phyloP scores from a whole-genome alignment of 2,329 filamentous ascomycete species.

The Coniochaeta sp. region DNA sequence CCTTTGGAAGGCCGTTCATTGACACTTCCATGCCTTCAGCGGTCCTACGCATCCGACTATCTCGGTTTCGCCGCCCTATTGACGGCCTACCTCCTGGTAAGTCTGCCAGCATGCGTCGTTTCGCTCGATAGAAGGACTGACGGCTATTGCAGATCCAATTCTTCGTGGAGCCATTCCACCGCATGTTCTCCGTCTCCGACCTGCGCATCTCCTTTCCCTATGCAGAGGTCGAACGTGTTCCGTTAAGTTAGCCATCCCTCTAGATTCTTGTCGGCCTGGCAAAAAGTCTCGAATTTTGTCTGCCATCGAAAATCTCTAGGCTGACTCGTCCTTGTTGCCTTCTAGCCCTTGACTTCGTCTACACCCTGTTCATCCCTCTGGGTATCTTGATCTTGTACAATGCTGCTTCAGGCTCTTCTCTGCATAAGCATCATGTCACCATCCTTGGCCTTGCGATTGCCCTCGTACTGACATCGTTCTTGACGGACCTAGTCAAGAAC shows the following conservation, averaged over 20 bases:
- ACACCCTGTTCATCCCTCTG: slow-evolving; percentile 67
- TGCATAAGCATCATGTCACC: slow-evolving; percentile 79
- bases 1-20: neutral
- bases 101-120: slow-evolving; percentile 17
- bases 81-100: slow-evolving; percentile 55
- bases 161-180: slow-evolving; percentile 79
- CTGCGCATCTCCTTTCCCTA: slow-evolving; percentile 79
- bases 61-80: slow-evolving; percentile 68
- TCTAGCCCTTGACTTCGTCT: slow-evolving; percentile 66
- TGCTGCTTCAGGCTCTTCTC: slow-evolving; percentile 48
- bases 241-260: slow-evolving; percentile 52
- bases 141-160: slow-evolving; percentile 47
- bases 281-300: neutral
- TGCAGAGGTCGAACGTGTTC: slow-evolving; percentile 74
- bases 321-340: neutral
- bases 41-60: slow-evolving; percentile 85
- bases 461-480: slow-evolving; percentile 67
- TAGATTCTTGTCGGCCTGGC: neutral
- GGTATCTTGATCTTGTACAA: slow-evolving; percentile 60
- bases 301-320: neutral
- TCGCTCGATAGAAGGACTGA: neutral
- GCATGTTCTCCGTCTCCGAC: slow-evolving; percentile 87
- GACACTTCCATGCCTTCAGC: slow-evolving; percentile 33
- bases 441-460: slow-evolving; percentile 73
- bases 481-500: slow-evolving; percentile 91